Conservation (phyloP, 2,329 filamentous ascomycete genomes). For the Aspergillus sp. region DNA sequence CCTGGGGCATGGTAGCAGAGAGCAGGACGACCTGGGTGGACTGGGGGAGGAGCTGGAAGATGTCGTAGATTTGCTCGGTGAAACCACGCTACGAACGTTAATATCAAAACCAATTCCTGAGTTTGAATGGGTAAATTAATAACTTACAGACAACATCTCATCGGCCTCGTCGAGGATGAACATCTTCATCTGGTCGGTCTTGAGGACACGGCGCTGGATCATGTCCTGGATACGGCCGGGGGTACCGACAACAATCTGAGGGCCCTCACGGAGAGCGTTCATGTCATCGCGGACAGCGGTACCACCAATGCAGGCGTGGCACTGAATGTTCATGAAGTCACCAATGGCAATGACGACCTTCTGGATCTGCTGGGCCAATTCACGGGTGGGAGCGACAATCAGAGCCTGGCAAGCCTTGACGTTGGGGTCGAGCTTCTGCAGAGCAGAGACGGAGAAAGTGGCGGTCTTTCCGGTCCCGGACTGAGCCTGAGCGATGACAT, state of each 20-base stretch:
- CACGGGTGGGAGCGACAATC: slow-evolving; percentile 95
- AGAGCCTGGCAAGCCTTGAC: slow-evolving; percentile 97
- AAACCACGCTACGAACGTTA: slow-evolving; percentile 72
- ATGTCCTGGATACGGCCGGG: slow-evolving; percentile 99
- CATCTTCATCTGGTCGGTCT: slow-evolving; percentile 99
- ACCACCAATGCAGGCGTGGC: slow-evolving; percentile 98
- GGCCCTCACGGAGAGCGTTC: slow-evolving; percentile 93
- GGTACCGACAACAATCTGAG: slow-evolving; percentile 96
- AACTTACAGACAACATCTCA: slow-evolving; percentile 72
- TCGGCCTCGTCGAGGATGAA: slow-evolving; percentile 99
- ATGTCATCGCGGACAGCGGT: slow-evolving; percentile 98
- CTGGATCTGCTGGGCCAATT: slow-evolving; percentile 98
- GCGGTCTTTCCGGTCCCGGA: slow-evolving; percentile 99
- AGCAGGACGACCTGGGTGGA: slow-evolving; percentile 98
- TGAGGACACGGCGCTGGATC: slow-evolving; percentile 97
- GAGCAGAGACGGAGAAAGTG: slow-evolving; percentile 98
- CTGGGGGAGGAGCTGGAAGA: slow-evolving; percentile 98
- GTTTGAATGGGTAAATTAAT: not conserved
- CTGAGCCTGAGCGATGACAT: slow-evolving; percentile 99
- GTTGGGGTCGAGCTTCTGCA: slow-evolving; percentile 96
- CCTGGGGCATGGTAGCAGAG: slow-evolving; percentile 97
- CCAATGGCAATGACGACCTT: slow-evolving; percentile 98
- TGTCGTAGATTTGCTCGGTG: slow-evolving; percentile 99
- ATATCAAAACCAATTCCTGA: not conserved
- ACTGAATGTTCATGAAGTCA: slow-evolving; percentile 99